phyloP scores from a whole-genome alignment of 345 rosid species.

The Rhizophora apiculata region DNA sequence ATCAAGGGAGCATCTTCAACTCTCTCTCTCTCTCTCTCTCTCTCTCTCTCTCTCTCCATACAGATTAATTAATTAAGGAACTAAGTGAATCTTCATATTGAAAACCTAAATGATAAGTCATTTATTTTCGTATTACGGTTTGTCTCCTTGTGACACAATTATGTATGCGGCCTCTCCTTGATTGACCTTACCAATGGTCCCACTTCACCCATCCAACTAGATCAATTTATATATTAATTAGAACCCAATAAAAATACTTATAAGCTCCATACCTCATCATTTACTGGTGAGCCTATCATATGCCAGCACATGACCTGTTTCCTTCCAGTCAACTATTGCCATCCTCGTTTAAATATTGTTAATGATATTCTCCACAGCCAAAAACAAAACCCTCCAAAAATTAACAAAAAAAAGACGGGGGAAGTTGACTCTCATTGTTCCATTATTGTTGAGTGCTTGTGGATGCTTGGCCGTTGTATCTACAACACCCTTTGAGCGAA shows the following conservation, averaged over 20 bases:
- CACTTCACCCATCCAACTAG: slow-evolving; percentile 36
- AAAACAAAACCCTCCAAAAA: too few species aligned
- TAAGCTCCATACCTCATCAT: slow-evolving; percentile 28
- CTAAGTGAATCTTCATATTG: neutral
- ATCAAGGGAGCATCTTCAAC: slow-evolving; percentile 30
- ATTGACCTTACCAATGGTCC: slow-evolving; percentile 48
- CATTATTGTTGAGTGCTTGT: too few species aligned
- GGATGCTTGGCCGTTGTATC: too few species aligned
- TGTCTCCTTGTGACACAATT: slow-evolving; percentile 35
- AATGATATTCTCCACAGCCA: neutral
- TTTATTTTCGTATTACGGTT: slow-evolving; percentile 14
- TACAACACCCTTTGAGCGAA: too few species aligned
- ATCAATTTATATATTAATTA: slow-evolving; percentile 23
- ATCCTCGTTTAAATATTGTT: slow-evolving; percentile 9
- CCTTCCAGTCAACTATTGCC: slow-evolving; percentile 36
- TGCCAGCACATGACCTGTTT: slow-evolving; percentile 56
- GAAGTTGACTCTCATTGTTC: too few species aligned
- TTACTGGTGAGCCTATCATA: slow-evolving; percentile 50
- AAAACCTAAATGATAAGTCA: slow-evolving; percentile 4
- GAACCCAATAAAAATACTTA: slow-evolving; percentile 19
- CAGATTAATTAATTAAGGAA: neutral
- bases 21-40: slow-evolving; percentile 6
- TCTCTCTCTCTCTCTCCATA: slow-evolving; percentile 1
- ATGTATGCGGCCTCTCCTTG: slow-evolving; percentile 37
- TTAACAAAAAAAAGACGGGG: too few species aligned